Base-by-base conservation (phyloP, 2,329 filamentous ascomycete species). In the Thelonectria blattea region DNA sequence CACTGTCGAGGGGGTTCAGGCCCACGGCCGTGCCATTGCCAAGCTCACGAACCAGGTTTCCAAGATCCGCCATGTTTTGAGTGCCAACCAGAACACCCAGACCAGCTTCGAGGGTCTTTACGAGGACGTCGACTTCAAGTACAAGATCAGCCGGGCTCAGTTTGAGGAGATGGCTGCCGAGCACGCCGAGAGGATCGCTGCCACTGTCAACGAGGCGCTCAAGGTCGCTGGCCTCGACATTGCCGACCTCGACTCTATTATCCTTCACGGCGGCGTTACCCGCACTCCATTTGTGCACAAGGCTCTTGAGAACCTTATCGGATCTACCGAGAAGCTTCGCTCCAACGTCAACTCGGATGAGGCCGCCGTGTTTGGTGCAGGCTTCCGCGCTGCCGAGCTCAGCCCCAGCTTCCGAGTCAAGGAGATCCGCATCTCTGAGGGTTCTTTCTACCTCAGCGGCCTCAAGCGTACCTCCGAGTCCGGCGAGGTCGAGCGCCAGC, bases 321-420 rank as follows among this genome's bases (percentile, higher is more conserved):
- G 91, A 39, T 85, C 84, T 17, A 78, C 88, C 8, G 87, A 90
- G 52, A 97, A 96, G 81, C 83, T 99, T 61, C 90, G 93, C 65
- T 91, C 89, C 72, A 99, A 96, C 70, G 95, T 99, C 73, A 99
- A 99, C 79, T 91, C 94, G 11, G 95, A 99, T 71, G 95, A 99
- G 78, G 91, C 95, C 22, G 95, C 95, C 52, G 95, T 96, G 10
- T 96, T 98, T 75, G 95, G 95, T 69, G 94, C 95, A 56, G 93
- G 91, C 27, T 98, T 99, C 83, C 92, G 93, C 73, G 95, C 92
- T 52, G 95, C 95, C 53, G 88, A 92, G 68, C 84, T 99, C 60
- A 97, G 92, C 78, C 93, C 94, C 42, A 94, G 91, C 74, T 99
- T 99, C 87, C 90, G 93, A 63, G 95, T 99, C 73, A 99, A 98